Evolutionary conservation across 2,329 filamentous ascomycete genomes (phyloP).

Genomic region (Fusarium sp.): DNA sequence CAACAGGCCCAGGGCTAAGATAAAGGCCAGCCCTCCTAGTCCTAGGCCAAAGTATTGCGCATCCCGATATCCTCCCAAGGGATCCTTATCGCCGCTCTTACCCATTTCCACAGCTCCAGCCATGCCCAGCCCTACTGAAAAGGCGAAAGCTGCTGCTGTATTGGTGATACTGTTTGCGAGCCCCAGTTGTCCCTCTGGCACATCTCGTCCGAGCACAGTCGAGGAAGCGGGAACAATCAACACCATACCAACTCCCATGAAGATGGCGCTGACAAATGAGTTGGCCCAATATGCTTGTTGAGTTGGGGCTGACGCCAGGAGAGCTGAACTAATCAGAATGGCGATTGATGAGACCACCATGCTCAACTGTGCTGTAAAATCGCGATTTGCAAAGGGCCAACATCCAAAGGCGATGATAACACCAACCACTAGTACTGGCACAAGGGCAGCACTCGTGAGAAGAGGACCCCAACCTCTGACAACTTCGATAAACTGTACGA

Average conservation of each 20-base stretch:
- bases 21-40: conserved; percentile 31
- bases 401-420: conserved; percentile 19
- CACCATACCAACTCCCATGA: conserved; percentile 40
- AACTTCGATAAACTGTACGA: conserved; percentile 35
- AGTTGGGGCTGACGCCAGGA: conserved; percentile 36
- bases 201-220: conserved; percentile 26
- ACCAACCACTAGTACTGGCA: conserved; percentile 34
- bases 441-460: conserved; percentile 30
- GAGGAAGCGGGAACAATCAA: conserved; percentile 31
- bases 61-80: conserved; percentile 32
- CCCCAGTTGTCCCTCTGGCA: conserved; percentile 37
- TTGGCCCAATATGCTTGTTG: conserved; percentile 39
- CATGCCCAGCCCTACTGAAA: conserved; percentile 39
- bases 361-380: conserved; percentile 24
- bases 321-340: conserved; percentile 29
- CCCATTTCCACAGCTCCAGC: conserved; percentile 36
- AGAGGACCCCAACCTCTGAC: conserved; percentile 36
- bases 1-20: conserved; percentile 31
- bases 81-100: conserved; percentile 4
- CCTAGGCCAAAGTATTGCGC: conserved; percentile 40
- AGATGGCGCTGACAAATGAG: conserved; percentile 37
- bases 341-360: conserved; percentile 30
- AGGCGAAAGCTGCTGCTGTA: conserved; percentile 24
- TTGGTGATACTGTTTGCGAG: conserved; percentile 31
- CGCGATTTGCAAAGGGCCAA: conserved; percentile 28